Evolutionary conservation across 768 basidiomycete genomes (phyloP), one percentile per base, ranked within the genome.

Genomic region (Nidularia pulvinata): DNA sequence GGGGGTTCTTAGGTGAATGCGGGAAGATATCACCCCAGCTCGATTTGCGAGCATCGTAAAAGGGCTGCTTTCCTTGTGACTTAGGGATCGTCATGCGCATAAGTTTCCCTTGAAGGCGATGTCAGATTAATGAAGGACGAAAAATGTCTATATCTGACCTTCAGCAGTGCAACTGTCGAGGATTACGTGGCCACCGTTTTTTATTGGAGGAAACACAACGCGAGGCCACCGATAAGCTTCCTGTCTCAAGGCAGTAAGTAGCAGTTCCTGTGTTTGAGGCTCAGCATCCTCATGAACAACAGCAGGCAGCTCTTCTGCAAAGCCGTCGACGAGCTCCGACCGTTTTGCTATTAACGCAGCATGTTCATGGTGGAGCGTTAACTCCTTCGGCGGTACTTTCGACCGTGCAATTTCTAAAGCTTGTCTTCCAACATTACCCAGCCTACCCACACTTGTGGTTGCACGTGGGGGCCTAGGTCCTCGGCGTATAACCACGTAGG

Each of bases 21-120:
- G 97, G 97, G 70, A 98, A 98, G 22, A 93, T 76, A 66, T 98
- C 97, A 16, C 97, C 97, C 95, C 96, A 98, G 7, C 69, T 71
- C 0, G 91, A 86, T 72, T 98, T 98, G 35, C 95, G 86, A 2
- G 95, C 95, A 66, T 98, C 97, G 65, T 98, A 94, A 65, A 85
- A 99, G 0, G 84, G 80, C 61, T 98, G 95, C 67, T 93, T 95
- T n/a, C 95, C 95, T 71, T 95, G 95, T 2, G 93, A 95, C 60
- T 85, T 94, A 0, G 96, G 91, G 37, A 96, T 86, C 4, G 90
- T 96, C 69, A 95, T 74, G 5, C 96, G 86, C 81, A 95, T 89
- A 46, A 98, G 89, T 70, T 91, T 87, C 33, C 91, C 96, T 97
- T 61, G n/a, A 49, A 36, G n/a, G 39, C 30, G 11, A 50, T 52